phyloP scores from a whole-genome alignment of 2,329 filamentous ascomycete species.

The Sporothrix variecibatus region DNA sequence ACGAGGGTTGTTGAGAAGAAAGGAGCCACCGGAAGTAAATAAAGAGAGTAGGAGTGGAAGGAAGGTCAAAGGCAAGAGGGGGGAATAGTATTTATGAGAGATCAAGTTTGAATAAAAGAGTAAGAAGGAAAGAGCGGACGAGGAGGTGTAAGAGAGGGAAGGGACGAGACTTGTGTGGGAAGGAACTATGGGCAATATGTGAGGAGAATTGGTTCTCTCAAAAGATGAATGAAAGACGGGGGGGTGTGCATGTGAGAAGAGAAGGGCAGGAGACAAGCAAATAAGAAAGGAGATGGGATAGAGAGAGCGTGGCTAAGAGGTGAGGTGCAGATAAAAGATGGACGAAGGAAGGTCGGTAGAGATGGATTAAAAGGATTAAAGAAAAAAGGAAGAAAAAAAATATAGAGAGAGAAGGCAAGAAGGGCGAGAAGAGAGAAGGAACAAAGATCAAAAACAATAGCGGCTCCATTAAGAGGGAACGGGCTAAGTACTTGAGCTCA shows the following conservation, averaged over 20 bases:
- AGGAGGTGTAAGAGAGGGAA: conserved; percentile 14
- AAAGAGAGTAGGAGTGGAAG: neutral
- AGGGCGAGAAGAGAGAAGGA: neutral
- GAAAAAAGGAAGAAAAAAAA: conserved; percentile 10
- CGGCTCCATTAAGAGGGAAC: conserved; percentile 5
- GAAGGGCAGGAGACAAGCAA: conserved; percentile 31
- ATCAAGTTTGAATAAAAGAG: neutral
- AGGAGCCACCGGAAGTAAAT: neutral
- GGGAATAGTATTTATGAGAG: neutral
- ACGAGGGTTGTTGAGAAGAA: neutral
- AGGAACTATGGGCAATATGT: conserved; percentile 26
- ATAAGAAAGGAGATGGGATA: conserved; percentile 31
- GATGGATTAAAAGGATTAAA: conserved; percentile 15
- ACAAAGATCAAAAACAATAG: neutral
- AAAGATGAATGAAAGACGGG: conserved; percentile 20
- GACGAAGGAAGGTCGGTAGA: conserved; percentile 16
- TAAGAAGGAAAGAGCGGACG: conserved; percentile 1
- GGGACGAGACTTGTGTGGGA: conserved; percentile 8
- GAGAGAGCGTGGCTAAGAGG: conserved; percentile 25
- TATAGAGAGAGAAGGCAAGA: neutral
- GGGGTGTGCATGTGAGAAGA: conserved; percentile 27
- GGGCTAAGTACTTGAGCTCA: neutral
- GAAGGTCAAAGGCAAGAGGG: neutral
- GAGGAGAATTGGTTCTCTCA: conserved; percentile 21
- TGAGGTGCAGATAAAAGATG: conserved; percentile 1